These are phyloP conservation scores for Thermomucor indicae-seudaticae DNA, from an alignment of 371 early-diverging fungal species.

Conservation along the genomic window DNA sequence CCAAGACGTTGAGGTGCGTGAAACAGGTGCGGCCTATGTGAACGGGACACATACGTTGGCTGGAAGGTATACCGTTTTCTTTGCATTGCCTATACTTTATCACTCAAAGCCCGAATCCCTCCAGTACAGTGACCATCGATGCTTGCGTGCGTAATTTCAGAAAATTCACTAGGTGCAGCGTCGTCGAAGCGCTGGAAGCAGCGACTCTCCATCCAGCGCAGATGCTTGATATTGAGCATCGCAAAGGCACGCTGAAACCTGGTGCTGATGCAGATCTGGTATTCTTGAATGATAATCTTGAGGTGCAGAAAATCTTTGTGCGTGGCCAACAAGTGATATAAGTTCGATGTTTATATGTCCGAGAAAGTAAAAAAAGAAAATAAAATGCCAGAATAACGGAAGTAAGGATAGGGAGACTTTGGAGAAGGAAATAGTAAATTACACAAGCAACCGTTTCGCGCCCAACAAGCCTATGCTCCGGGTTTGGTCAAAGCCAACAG, in stretches of 20 bases:
- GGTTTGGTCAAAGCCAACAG: conserved; percentile 30
- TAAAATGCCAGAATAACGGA: no score
- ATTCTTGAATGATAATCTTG: conserved; percentile 68
- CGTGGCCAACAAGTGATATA: no score
- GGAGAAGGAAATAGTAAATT: no score
- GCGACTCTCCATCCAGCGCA: conserved; percentile 84
- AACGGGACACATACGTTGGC: conserved; percentile 79
- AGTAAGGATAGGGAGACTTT: no score
- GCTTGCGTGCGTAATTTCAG: conserved; percentile 78
- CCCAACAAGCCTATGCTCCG: conserved; percentile 11
- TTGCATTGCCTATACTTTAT: no score
- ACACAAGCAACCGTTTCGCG: no score
- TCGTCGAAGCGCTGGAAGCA: conserved; percentile 82
- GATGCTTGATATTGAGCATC: conserved; percentile 63
- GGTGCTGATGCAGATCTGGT: conserved; percentile 84
- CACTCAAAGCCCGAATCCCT: conserved; percentile 3
- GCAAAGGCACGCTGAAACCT: conserved; percentile 70
- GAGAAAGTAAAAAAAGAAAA: no score
- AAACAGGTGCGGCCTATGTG: conserved; percentile 66
- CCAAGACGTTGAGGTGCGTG: conserved; percentile 46
- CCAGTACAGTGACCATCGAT: conserved; percentile 67
- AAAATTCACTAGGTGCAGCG: conserved; percentile 72
- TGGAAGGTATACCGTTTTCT: conserved; percentile 48
- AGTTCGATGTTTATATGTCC: no score
- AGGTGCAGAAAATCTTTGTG: no score